Conservation (phyloP, 441 rosid species). For the California macrophylla region DNA sequence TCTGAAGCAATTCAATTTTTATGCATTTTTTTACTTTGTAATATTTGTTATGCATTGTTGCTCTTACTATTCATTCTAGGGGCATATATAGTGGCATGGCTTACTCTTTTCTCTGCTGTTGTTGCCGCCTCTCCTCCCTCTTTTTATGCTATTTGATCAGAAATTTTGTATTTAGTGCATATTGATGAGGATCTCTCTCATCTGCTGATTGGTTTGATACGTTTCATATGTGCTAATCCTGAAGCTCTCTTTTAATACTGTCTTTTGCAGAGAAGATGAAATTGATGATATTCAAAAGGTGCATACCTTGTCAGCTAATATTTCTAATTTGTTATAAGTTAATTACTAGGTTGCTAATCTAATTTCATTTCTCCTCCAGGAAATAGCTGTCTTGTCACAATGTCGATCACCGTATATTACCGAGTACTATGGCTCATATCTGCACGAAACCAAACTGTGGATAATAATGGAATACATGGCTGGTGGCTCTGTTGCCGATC, state of each 20-base stretch:
- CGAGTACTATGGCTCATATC: constrained; percentile 94
- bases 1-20: not conserved
- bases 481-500: constrained; percentile 99
- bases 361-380: constrained; percentile 44
- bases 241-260: constrained; percentile 13
- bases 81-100: not conserved
- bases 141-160: not conserved
- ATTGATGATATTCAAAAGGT: constrained; percentile 99
- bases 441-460: constrained; percentile 94
- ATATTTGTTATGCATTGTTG: not conserved
- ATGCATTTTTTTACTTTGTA: not conserved
- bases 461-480: constrained; percentile 99
- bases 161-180: not conserved
- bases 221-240: constrained; percentile 7
- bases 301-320: constrained; percentile 17
- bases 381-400: constrained; percentile 94
- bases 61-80: not conserved
- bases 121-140: not conserved
- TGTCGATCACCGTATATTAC: constrained; percentile 94
- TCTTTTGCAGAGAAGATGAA: constrained; percentile 74
- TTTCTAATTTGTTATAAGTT: constrained; percentile 9
- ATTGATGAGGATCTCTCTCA: not conserved
- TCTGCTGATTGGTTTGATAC: not conserved
- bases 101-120: not conserved
- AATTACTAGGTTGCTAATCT: constrained; percentile 26